phyloP scores from a whole-genome alignment of 2,329 filamentous ascomycete species.

The Pleoardoris graminearum region DNA sequence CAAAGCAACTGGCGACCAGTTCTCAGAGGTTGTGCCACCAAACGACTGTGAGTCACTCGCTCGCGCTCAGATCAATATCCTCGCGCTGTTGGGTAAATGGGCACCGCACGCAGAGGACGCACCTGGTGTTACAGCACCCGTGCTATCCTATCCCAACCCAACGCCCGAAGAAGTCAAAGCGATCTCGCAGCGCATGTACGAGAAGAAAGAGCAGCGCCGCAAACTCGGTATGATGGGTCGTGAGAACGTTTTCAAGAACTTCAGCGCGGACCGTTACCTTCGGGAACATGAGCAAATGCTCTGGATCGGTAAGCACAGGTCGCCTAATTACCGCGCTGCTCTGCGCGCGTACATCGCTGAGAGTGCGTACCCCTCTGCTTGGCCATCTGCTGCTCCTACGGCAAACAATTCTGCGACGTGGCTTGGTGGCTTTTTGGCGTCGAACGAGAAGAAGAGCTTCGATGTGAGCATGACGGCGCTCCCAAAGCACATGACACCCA shows the following conservation, averaged over 20 bases:
- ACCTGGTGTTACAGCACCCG: constrained; percentile 42
- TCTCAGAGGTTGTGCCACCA: constrained; percentile 65
- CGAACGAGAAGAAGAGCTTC: too few relatives aligned
- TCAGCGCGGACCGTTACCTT: constrained; percentile 62
- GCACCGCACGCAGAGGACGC: constrained; percentile 60
- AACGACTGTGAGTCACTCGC: constrained; percentile 65
- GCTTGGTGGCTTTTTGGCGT: too few relatives aligned
- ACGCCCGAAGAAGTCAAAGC: constrained; percentile 55
- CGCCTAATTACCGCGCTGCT: too few relatives aligned
- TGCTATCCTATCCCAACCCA: constrained; percentile 55
- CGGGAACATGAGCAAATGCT: constrained; percentile 63
- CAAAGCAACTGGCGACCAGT: constrained; percentile 52
- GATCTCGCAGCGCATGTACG: constrained; percentile 63
- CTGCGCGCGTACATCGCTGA: too few relatives aligned
- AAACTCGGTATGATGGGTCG: constrained; percentile 63
- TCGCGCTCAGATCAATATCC: constrained; percentile 63
- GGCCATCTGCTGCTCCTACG: too few relatives aligned
- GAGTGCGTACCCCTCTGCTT: too few relatives aligned
- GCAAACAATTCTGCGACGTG: too few relatives aligned
- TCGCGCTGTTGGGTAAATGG: constrained; percentile 66
- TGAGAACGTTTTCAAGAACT: constrained; percentile 62
- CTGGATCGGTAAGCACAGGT: constrained; percentile 46
- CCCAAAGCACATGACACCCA: too few relatives aligned
- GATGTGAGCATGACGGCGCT: too few relatives aligned
- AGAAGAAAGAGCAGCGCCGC: constrained; percentile 60